Evolutionary conservation across 2,329 filamentous ascomycete genomes (phyloP), one percentile per base, ranked within the genome.

Genomic region (Trichoderma simmonsii): DNA sequence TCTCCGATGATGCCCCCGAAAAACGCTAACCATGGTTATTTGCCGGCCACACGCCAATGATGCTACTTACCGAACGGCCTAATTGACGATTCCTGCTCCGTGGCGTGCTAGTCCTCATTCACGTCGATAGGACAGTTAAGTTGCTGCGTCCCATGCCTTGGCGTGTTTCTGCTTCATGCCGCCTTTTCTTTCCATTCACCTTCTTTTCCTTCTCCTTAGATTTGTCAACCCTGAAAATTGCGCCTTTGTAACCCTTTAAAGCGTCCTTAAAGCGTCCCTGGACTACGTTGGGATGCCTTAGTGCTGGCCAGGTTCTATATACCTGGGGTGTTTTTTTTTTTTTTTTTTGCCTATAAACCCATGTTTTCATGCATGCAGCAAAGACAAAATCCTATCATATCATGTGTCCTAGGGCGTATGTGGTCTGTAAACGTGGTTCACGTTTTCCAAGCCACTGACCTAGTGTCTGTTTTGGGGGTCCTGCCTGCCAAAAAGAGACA

Each of bases 1-100:
- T 70, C 56, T 70, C 68, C 60, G 68, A 70, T 54, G 28, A 56
- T 56, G 39, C 30, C 57, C 24, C 43, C 68, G 68, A 64, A 51
- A 48, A 54, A 48, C 68, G 59, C 60, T 63, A 64, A 63, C 59
- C 68, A 64, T 56, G 32, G 48, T 32, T 56, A 63, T 63, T 63
- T 63, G 39, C 67, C 68, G 60, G n/a, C 32, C 12, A 24, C n/a
- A 57, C 43, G 34, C 43, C 43, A 43, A 11, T 26, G 43, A 26
- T 57, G 34, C 51, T 56, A 12, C 15, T 32, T 56, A 12, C 48
- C 60, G 48, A 43, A 56, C 48, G 60, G 68, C 57, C 21, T 39
- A 63, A 39, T 56, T 70, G n/a, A 9, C 57, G 24, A 54, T 26
- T 63, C 30, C 68, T 64, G 26, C 68, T 39, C 43, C 68, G 48